Base-by-base conservation (phyloP, 73 alveolate species). In the Paramecium biaurelia region DNA sequence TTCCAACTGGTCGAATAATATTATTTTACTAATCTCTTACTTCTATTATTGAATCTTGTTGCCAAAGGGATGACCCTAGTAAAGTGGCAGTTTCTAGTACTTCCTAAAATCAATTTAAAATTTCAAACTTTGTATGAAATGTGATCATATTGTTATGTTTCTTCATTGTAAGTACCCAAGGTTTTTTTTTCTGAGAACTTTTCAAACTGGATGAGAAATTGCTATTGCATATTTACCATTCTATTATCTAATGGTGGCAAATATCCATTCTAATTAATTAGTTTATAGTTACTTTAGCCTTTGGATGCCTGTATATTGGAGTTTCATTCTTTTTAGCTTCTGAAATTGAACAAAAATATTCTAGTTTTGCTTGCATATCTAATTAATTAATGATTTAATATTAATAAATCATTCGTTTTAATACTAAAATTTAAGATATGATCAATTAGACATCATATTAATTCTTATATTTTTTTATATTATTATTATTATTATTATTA, bases 261-360 rank as follows among this genome's bases (percentile, higher is more conserved):
- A 7, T 15, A 28, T 21, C 76, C 76, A 28, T 58, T 14, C 76
- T 58, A 58, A 4, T 18, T 58, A 1, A 11, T 15, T 15, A 1
- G 15, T 18, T 24, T 24, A 4, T 58, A 7, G 4, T 24, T 58
- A 58, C 76, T 28, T 58, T 58, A 15, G 76, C 76, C 18, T 7
- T 15, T 9, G 96, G 96, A 72, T 94, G 92, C 18, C 98, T 90
- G 82, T 89, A 89, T 34, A 92, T 94, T 43, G 92, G 95, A 3
- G 97, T 92, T 70, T 94, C 97, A 58, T 58, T 58, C 2, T n/a
- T 6, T 8, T 58, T 58, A 2, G 21, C 76, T 58, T 4, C 76
- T 9, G 42, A 24, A 7, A 58, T 28, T 7, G 76, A 42, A 18
- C 15, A 18, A 58, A 58, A 35, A 28, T 58, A 58, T 58, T 58